These are phyloP conservation scores for Thielaviopsis ethacetica DNA, from an alignment of 2,329 filamentous ascomycete genomes.

Conservation along the genomic window DNA sequence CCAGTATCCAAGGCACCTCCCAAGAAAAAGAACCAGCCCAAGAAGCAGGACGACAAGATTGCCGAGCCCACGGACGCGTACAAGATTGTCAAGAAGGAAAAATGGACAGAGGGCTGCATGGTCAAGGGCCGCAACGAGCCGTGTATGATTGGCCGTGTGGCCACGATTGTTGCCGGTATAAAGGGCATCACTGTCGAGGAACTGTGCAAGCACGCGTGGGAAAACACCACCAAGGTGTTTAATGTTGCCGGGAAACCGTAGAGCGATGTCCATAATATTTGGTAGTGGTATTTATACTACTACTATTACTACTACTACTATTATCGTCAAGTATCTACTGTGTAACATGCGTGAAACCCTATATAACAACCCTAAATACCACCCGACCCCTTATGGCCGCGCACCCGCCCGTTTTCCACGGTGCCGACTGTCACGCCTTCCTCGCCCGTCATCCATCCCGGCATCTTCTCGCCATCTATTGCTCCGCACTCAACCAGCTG, in stretches of 20 bases:
- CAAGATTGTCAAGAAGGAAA: conserved; percentile 89
- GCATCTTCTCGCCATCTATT: conserved; percentile 63
- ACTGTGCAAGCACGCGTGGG: conserved; percentile 74
- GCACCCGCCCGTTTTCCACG: conserved; percentile 50
- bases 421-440: conserved; percentile 61
- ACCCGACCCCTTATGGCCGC: conserved; percentile 25
- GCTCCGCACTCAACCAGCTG: conserved; percentile 62
- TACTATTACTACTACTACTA: not conserved
- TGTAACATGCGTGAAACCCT: not conserved
- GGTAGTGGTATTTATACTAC: not conserved
- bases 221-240: conserved; percentile 68
- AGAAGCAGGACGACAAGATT: conserved; percentile 40
- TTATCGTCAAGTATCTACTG: not conserved
- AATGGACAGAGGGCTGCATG: conserved; percentile 74
- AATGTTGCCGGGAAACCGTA: conserved; percentile 35
- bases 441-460: conserved; percentile 82
- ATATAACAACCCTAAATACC: not conserved
- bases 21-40: conserved; percentile 20
- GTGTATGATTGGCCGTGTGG: conserved; percentile 70
- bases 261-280: too few species aligned
- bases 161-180: conserved; percentile 73
- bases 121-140: conserved; percentile 93
- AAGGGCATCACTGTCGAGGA: conserved; percentile 67
- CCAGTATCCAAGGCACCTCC: conserved; percentile 3
- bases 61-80: conserved; percentile 54